phyloP scores from a whole-genome alignment of 768 basidiomycete species.

The Cyathus striatus region DNA sequence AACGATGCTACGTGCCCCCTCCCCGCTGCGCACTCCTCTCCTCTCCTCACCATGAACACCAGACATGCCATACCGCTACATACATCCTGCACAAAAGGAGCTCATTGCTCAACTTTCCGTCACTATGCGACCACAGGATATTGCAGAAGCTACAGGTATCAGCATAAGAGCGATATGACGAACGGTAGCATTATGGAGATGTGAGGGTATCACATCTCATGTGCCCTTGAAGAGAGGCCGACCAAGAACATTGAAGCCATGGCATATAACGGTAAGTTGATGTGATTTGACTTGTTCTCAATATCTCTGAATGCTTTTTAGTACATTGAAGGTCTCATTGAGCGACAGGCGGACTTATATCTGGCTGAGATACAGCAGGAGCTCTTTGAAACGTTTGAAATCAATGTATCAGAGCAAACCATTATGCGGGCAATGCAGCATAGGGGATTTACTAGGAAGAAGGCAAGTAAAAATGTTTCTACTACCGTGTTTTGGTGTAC shows the following conservation, averaged over 20 bases:
- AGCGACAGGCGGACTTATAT: slow-evolving; percentile 7
- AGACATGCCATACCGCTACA: too few species aligned
- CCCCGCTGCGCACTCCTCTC: too few species aligned
- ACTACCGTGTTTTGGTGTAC: not conserved
- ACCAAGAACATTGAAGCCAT: slow-evolving; percentile 4
- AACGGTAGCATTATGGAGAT: too few species aligned
- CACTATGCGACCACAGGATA: too few species aligned
- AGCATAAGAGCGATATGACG: too few species aligned
- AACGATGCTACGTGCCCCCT: too few species aligned
- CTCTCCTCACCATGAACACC: too few species aligned
- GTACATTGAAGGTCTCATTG: slow-evolving; percentile 5
- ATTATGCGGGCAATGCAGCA: slow-evolving; percentile 2
- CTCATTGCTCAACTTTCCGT: too few species aligned
- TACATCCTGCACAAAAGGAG: too few species aligned
- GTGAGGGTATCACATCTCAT: too few species aligned
- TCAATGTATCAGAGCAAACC: slow-evolving; percentile 4
- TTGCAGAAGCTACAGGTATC: too few species aligned
- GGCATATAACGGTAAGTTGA: slow-evolving; percentile 2
- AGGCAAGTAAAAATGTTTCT: slow-evolving; percentile 2
- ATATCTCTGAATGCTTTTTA: not conserved
- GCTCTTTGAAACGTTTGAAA: not conserved
- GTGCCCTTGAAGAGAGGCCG: slow-evolving; percentile 4
- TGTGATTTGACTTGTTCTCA: not conserved
- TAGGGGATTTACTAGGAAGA: slow-evolving; percentile 8
- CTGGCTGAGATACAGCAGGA: slow-evolving; percentile 4